phyloP scores from a whole-genome alignment of 1,139 yeast genomes.

The Candida glucosophila region DNA sequence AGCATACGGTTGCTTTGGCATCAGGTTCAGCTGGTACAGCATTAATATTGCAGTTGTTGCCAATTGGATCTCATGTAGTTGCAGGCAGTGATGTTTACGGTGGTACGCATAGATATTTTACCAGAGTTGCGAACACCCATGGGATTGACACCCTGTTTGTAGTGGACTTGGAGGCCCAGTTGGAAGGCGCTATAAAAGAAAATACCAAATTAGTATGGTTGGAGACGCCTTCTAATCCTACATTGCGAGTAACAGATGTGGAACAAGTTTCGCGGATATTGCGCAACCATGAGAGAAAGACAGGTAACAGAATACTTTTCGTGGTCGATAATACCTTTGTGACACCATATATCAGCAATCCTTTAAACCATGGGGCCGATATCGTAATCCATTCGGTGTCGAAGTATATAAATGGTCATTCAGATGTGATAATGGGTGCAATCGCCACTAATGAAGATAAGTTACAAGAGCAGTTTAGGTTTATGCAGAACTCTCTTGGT shows the following conservation, averaged over 20 bases:
- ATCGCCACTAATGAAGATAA: conserved; percentile 60
- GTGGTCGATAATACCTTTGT: conserved; percentile 93
- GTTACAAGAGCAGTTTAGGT: conserved; percentile 57
- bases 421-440: conserved; percentile 86
- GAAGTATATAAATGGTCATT: conserved; percentile 87
- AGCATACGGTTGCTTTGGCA: conserved; percentile 69
- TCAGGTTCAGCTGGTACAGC: conserved; percentile 89
- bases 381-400: conserved; percentile 85
- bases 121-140: conserved; percentile 76
- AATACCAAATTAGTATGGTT: conserved; percentile 79
- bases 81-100: conserved; percentile 89
- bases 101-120: conserved; percentile 87
- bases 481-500: conserved; percentile 83
- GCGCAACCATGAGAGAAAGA: conserved; percentile 35
- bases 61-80: conserved; percentile 65
- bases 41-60: conserved; percentile 63
- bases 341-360: conserved; percentile 87
- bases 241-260: conserved; percentile 69
- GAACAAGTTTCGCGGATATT: conserved; percentile 47
- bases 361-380: conserved; percentile 77
- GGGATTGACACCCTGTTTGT: conserved; percentile 69
- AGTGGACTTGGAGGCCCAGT: conserved; percentile 52
- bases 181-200: conserved; percentile 45
- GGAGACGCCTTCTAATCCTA: conserved; percentile 87
- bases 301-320: conserved; percentile 43